Conservation (phyloP, 257 asterid species). For the Przewalskia tangutica region DNA sequence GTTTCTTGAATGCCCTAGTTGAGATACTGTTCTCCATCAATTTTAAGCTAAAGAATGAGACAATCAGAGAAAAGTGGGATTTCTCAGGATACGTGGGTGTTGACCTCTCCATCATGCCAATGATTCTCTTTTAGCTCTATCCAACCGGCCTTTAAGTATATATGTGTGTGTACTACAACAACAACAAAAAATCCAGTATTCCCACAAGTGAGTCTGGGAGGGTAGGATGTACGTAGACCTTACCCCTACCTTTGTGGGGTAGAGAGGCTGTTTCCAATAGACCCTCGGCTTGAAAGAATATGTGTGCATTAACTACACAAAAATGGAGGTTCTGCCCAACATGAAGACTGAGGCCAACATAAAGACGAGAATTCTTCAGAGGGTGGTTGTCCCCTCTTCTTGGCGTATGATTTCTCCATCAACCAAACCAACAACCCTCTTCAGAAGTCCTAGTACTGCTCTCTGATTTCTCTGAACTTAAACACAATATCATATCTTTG, state of each 20-base stretch:
- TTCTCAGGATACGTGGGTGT: neutral
- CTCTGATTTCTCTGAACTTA: neutral
- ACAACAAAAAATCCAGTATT: too few species aligned
- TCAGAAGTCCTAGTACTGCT: neutral
- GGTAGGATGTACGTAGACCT: too few species aligned
- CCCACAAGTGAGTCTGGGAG: too few species aligned
- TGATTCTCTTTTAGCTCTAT: too few species aligned
- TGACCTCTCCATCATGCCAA: neutral
- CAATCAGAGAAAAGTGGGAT: neutral
- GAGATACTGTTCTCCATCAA: neutral
- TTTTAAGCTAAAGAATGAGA: neutral
- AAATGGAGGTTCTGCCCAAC: neutral
- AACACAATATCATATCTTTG: neutral
- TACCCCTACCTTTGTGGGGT: too few species aligned
- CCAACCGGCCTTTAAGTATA: neutral
- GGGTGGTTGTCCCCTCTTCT: neutral
- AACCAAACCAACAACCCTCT: neutral
- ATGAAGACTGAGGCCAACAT: neutral
- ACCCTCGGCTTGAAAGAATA: too few species aligned
- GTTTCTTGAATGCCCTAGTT: neutral
- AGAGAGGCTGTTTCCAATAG: too few species aligned
- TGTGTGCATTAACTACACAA: neutral
- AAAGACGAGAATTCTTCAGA: neutral
- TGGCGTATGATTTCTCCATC: neutral
- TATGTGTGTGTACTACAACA: too few species aligned